Percentiles rank a stretch among this genome's conserved stretches.
These are phyloP conservation scores for Heterobasidion parviporum DNA, from an alignment of 1,284 basidiomycete genomes.

Conservation along the genomic window DNA sequence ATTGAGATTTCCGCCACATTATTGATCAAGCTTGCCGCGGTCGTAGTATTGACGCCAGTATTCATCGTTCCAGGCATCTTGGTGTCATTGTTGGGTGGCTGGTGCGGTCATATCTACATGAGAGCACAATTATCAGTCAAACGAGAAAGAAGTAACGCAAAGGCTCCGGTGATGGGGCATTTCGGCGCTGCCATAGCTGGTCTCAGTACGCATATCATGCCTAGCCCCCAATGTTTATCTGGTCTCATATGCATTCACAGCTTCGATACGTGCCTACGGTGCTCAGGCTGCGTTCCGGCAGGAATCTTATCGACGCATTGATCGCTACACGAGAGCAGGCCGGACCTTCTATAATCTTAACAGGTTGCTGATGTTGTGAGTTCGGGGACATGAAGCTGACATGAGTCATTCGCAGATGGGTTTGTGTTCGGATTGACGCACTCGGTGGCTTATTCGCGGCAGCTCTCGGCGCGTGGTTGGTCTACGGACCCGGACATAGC, in stretches of 20 bases:
- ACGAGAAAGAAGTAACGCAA: conserved; percentile 66
- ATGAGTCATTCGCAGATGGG: conserved; percentile 33
- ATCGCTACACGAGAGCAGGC: conserved; percentile 37
- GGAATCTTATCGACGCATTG: conserved; percentile 37
- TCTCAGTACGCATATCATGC: conserved; percentile 36
- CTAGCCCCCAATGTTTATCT: not conserved
- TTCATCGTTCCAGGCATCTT: conserved; percentile 31
- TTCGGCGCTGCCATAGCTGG: conserved; percentile 65
- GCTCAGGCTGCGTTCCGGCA: conserved; percentile 37
- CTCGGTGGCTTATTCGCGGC: conserved; percentile 47
- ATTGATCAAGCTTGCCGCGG: conserved; percentile 32
- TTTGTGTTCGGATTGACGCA: conserved; percentile 42
- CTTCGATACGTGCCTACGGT: conserved; percentile 54
- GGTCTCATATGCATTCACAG: conserved; percentile 19
- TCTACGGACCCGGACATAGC: conserved; percentile 31
- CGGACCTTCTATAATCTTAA: conserved; percentile 49
- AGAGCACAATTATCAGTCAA: conserved; percentile 72
- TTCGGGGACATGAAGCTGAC: not conserved
- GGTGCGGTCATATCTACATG: conserved; percentile 51
- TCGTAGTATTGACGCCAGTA: conserved; percentile 38
- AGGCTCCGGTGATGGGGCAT: conserved; percentile 59
- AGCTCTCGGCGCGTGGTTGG: conserved; percentile 42
- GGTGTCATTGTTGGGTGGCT: conserved; percentile 36
- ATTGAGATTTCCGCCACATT: conserved; percentile 23
- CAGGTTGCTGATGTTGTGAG: conserved; percentile 21